Evolutionary conservation across 805 yeast genomes (phyloP), one percentile per base, ranked within the genome.

Genomic region (Teunomyces barrocoloradensis): DNA sequence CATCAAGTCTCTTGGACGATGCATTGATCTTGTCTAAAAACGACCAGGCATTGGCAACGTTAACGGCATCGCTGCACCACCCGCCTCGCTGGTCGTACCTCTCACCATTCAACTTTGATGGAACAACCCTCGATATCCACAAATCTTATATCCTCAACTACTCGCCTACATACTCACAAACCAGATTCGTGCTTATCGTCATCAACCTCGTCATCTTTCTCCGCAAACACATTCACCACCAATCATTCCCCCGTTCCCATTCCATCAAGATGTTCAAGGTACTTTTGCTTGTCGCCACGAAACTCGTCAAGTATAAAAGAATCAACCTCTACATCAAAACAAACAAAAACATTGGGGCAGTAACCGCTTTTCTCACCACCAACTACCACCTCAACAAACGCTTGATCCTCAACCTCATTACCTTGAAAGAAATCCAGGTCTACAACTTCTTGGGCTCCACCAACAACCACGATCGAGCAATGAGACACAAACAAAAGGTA

Each of bases 21-120:
- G 54, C 74, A 3, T 65, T 73, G 66, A 65, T 69, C 20, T 54
- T 72, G n/a, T 71, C 76, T 15, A 73, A 73, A 45, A 71, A 69
- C 44, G 75, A 73, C 32, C 73, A 67, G 51, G 57, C 65, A 6
- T 54, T 68, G 33, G 48, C 47, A 27, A 58, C 45, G 2, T 44
- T 50, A 4, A 2, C 35, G 3, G 36, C n/a, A 18, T 12, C 18
- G 3, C 12, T 32, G 17, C 18, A 32, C 15, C 9, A 29, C 20
- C 5, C 33, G 9, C 17, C 30, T n/a, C 13, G 32, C n/a, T n/a
- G 29, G 30, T 42, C 48, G 6, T 43, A 42, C 17, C 36, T 44
- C 15, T 29, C 41, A 25, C 40, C 30, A 36, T 36, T 53, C 13
- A 50, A 50, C 39, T 46, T 48, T 30, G 69, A 68, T 46, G 68